Percentiles rank a stretch among this genome's conserved stretches.
Evolutionary conservation across 441 rosid species (phyloP).

Genomic region (Euphorbia corollata): DNA sequence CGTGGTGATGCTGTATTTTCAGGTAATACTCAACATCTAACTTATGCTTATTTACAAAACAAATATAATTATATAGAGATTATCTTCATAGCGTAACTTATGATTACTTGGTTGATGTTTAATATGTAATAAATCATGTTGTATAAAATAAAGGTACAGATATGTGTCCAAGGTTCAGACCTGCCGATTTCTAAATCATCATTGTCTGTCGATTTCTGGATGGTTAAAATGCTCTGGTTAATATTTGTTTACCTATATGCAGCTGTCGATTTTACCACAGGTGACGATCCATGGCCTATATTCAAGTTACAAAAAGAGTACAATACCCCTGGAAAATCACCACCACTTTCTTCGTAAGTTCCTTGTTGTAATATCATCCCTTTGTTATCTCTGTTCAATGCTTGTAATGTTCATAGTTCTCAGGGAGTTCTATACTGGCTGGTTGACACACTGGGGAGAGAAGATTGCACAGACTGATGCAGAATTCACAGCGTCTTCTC

Average conservation of each 20-base stretch:
- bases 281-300: constrained; percentile 78
- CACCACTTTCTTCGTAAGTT: constrained; percentile 84
- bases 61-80: not conserved
- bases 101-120: not conserved
- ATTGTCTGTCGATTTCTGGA: not conserved
- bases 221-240: not conserved
- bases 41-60: not conserved
- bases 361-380: constrained; percentile 1
- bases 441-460: constrained; percentile 99
- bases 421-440: constrained; percentile 95
- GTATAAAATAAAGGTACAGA: not conserved
- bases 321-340: constrained; percentile 90
- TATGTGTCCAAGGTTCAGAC: not conserved
- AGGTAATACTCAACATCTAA: constrained; percentile 32
- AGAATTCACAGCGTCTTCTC: constrained; percentile 54
- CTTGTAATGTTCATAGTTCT: constrained; percentile 21
- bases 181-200: not conserved
- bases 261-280: constrained; percentile 93
- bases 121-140: not conserved
- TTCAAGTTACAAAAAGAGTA: constrained; percentile 76
- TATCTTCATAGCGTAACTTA: too few relatives aligned
- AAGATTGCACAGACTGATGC: constrained; percentile 60
- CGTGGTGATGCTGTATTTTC: constrained; percentile 61
- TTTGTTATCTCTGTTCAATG: constrained; percentile 9
- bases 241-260: constrained; percentile 14